A percentile compares a stretch with the other conserved stretches of the same genome.
Evolutionary conservation across 805 yeast genomes (phyloP).

Genomic region (Saccharomycopsis sp.): DNA sequence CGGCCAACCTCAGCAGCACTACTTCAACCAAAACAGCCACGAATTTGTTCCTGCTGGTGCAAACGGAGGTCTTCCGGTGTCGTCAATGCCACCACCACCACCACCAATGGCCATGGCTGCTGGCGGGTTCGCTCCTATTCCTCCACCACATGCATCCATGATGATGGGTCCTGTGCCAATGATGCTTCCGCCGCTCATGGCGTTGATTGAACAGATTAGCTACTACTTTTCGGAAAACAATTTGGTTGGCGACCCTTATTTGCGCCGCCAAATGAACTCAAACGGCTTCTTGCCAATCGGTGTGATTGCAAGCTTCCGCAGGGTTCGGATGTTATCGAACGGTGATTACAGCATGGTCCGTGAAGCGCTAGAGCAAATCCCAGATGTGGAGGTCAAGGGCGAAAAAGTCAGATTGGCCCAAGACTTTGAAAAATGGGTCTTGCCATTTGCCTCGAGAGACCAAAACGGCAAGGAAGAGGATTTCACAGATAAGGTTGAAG

Average conservation of each 20-base stretch:
- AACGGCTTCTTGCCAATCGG: constrained; percentile 63
- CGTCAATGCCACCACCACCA: too few relatives aligned
- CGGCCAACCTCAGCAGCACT: background rate
- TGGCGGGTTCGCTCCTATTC: too few relatives aligned
- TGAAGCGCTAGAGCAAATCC: constrained; percentile 37
- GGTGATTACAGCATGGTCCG: constrained; percentile 46
- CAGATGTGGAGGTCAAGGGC: constrained; percentile 29
- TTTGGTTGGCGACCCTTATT: constrained; percentile 71
- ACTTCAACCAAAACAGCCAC: constrained; percentile 1
- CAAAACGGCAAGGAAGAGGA: constrained; percentile 14
- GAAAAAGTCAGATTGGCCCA: constrained; percentile 51
- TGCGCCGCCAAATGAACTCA: constrained; percentile 74
- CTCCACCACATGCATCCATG: too few relatives aligned
- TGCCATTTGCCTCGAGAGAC: constrained; percentile 25
- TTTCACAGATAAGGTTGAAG: background rate
- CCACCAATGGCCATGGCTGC: too few relatives aligned
- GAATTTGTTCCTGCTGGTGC: too few relatives aligned
- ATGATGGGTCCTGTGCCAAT: background rate
- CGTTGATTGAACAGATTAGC: constrained; percentile 63
- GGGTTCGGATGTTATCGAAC: constrained; percentile 58
- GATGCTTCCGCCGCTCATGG: constrained; percentile 2
- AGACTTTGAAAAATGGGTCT: constrained; percentile 60
- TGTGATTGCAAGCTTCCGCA: constrained; percentile 61
- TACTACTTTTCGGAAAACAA: constrained; percentile 88
- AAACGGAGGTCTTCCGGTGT: too few relatives aligned